A percentile compares a stretch with the other conserved stretches of the same genome.
Evolutionary conservation across 2,329 filamentous ascomycete genomes (phyloP).

Genomic region (Stemphylium beticola): DNA sequence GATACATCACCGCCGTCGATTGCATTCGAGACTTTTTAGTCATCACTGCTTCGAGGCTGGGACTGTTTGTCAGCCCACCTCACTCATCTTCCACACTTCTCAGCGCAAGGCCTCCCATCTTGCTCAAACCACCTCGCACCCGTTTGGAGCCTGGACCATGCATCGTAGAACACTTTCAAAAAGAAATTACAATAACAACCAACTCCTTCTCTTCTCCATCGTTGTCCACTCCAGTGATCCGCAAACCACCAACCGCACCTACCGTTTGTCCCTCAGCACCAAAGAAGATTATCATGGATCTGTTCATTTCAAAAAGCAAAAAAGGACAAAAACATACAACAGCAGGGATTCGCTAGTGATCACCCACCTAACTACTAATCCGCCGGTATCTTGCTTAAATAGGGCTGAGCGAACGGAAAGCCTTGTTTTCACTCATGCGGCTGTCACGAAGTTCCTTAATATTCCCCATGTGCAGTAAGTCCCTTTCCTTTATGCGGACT

Average conservation of each 20-base stretch:
- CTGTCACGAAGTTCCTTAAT: constrained; percentile 5
- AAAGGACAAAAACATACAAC: too few species aligned
- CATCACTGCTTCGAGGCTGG: background rate
- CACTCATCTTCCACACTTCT: background rate
- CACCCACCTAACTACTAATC: too few species aligned
- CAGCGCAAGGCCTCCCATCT: background rate
- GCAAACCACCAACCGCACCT: too few species aligned
- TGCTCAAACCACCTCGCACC: background rate
- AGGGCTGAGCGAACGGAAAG: background rate
- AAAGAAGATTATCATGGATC: too few species aligned
- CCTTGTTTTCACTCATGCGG: constrained; percentile 3
- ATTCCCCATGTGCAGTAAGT: too few species aligned
- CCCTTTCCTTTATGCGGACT: background rate
- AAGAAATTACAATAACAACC: background rate
- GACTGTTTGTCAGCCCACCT: background rate
- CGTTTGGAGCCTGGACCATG: background rate
- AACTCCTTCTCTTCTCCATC: too few species aligned
- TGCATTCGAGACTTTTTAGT: background rate
- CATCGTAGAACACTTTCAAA: background rate
- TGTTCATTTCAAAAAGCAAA: too few species aligned
- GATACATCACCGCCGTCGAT: background rate
- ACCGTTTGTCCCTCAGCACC: too few species aligned
- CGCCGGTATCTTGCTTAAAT: too few species aligned
- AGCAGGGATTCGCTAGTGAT: too few species aligned
- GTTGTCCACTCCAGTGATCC: too few species aligned